Base-by-base conservation (phyloP, 2,329 filamentous ascomycete species). In the Monosporascus sp. region DNA sequence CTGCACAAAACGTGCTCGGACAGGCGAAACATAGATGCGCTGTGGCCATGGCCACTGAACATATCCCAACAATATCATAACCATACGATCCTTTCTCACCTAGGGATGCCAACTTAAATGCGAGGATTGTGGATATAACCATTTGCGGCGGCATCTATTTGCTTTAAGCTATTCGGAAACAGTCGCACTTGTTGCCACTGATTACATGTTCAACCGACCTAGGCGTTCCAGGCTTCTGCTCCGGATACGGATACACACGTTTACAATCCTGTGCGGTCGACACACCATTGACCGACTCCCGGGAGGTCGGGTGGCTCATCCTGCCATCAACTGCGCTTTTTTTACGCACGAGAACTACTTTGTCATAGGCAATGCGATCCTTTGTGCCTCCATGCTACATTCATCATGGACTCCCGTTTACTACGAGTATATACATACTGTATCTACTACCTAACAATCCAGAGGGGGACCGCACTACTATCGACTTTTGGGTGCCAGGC, bases 1-100 rank as follows among this genome's bases (percentile, higher is more conserved):
- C 47, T 40, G 54, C 53, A 53, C 47, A 49, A 44, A 51, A 48
- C 37, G 48, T 58, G 52, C 19, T 46, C 31, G 8, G 31, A 35
- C 31, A 11, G 31, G 31, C 31, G 11, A 14, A 35, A 35, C 31
- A 35, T 35, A 35, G 31, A 35, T 9, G 5, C 31, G 11, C 9
- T 14, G 11, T 35, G 31, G 11, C 11, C 9, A 35, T 35, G 11
- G 31, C 31, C 9, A 2, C 4, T 14, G 31, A 35, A 35, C 31
- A 35, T 35, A 14, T 31, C 14, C 31, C 31, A 35, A 14, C 31
- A 35, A 35, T 35, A 14, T 35, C 31, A 5, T 35, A 35, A 14
- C 31, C 9, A 2, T 35, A 35, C 31, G 31, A 35, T 35, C 31
- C 27, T 14, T 35, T 14, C 11, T 11, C 9, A 35, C 14, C 9